Base-by-base conservation (phyloP, 441 rosid genomes). In the Brassica hybrid region DNA sequence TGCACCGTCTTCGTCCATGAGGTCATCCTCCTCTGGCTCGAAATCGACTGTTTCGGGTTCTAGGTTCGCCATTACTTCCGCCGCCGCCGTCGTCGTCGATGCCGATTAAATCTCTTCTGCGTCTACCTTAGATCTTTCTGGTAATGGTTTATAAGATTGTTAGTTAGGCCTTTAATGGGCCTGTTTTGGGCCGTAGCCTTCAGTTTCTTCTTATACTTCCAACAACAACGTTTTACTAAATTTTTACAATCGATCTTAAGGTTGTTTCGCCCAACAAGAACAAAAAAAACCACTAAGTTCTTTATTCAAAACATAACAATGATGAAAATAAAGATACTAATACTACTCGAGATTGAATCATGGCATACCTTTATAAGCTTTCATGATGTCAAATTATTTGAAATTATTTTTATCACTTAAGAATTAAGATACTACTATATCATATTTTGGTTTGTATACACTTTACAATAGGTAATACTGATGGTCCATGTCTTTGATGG, bases 1-100 rank as follows among this genome's bases (percentile, higher is more conserved):
- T 9, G 74, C 83, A 5, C 82, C 85, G 6, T 93, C 98, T 82
- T 96, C 99, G 84, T 94, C 97, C 98, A 96, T 94, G 72, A 96
- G 88, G 78, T 92, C 98, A 65, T 96, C 98, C 8, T 94, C 97
- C 87, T 96, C 98, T 11, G 91, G 96, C 88, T 94, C 97, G 41
- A 91, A 94, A 83, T 96, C 98, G 34, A 94, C 80, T 17, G 97
- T 97, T 70, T 94, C 98, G 19, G 89, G 86, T n/a, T 96, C 97
- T 59, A 81, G 68, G 80, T 85, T 86, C 63, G 96, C 87, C 94
- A 90, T 90, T 0, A 45, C 73, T 76, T 50, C 32, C 67, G 43
- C 61, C 80, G 73, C 62, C 80, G 69, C 32, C 57, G 57, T 56
- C 13, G 52, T 18, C 13, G 65, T 21, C n/a, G n/a, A 6, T 19